phyloP scores from a whole-genome alignment of 306 rosid species.

The Castanopsis chinensis region DNA sequence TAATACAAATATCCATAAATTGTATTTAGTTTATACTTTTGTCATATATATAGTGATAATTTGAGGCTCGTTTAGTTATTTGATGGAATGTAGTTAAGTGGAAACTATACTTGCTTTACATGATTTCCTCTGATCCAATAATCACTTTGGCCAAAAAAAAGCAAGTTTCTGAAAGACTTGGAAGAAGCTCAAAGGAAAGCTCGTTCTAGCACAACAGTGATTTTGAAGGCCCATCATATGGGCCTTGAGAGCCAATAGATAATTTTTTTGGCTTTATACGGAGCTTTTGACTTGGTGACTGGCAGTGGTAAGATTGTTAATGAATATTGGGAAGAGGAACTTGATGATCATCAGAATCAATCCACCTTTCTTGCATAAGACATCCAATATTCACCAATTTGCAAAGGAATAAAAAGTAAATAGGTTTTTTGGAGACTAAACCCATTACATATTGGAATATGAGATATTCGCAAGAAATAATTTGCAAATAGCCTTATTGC shows the following conservation, averaged over 20 bases:
- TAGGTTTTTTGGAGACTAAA: too few relatives aligned
- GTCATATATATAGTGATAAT: not conserved
- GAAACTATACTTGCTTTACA: constrained; percentile 5
- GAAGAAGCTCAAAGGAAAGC: constrained; percentile 91
- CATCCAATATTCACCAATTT: too few relatives aligned
- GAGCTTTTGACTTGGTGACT: too few relatives aligned
- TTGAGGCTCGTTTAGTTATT: constrained; percentile 20
- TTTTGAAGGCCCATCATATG: constrained; percentile 45
- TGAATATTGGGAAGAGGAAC: too few relatives aligned
- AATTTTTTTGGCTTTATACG: constrained; percentile 1
- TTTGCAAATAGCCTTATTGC: too few relatives aligned
- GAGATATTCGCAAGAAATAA: too few relatives aligned
- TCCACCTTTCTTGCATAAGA: too few relatives aligned
- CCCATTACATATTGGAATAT: too few relatives aligned
- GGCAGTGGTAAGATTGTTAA: too few relatives aligned
- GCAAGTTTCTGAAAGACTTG: constrained; percentile 87
- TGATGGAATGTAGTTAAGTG: constrained; percentile 1
- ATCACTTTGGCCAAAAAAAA: constrained; percentile 18
- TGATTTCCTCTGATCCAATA: constrained; percentile 4
- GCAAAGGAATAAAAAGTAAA: too few relatives aligned
- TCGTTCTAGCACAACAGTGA: constrained; percentile 51
- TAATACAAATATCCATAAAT: not conserved
- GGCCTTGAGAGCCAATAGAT: constrained; percentile 11
- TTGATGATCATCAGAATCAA: too few relatives aligned
- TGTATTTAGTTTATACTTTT: not conserved